Base-by-base conservation (phyloP, 2,329 filamentous ascomycete genomes). In the Chaetomium sp. region DNA sequence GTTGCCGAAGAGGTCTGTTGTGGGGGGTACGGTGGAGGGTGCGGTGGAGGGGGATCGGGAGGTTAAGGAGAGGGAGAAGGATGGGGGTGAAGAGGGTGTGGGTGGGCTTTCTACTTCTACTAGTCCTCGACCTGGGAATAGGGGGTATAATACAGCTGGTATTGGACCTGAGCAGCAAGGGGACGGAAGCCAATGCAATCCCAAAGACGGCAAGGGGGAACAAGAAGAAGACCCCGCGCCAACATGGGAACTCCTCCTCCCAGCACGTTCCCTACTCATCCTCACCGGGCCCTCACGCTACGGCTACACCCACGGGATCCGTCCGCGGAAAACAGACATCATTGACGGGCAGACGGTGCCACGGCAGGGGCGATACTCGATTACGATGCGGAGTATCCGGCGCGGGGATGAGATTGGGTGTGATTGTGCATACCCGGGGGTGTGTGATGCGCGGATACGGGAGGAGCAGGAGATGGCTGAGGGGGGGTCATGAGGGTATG, bases 271-370 rank as follows among this genome's bases (percentile, higher is more conserved):
- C 8, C 47, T 66, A 6, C 52, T 66, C 34, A 52, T 65, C 12
- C 65, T 66, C 61, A 62, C 51, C 36, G 63, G 64, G 4, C 50
- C 63, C 1, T 58, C 64, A 19, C 58, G 64, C 10, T 65, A 64
- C 45, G 63, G 63, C 19, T 66, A 62, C 48, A 80, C 78, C 10
- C 79, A 82, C 59, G 77, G 75, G 0, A 81, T 82, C 58, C 74
- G 74, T 60, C 73, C 77, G 55, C 72, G 79, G 49, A 81, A 79
- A 64, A 81, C 67, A 0, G 77, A 80, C 40, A 33, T 63, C 8
- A 47, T 64, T 8, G 57, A 49, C 10, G 62, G 60, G 1, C 8
- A 46, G 50, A 46, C 54, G 51, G 57, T 65, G 32, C 49, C 37
- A 43, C 51, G 64, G 9, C 53, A 54, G 41, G 64, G 60, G 14